Base-by-base conservation (phyloP, 495 filamentous ascomycete genomes). In the Aspergillus campestris region DNA sequence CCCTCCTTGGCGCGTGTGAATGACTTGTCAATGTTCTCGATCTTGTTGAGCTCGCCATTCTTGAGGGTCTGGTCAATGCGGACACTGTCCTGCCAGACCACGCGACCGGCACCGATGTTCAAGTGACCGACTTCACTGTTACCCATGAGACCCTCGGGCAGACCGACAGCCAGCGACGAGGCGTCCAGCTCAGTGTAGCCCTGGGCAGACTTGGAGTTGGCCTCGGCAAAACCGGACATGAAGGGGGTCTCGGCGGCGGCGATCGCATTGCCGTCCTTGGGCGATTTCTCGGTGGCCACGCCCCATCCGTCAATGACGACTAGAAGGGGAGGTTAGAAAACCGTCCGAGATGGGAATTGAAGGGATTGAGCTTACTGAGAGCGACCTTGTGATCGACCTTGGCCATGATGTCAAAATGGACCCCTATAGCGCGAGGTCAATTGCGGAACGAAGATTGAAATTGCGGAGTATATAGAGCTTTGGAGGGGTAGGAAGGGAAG, bases 271-370 rank as follows among this genome's bases (percentile, higher is more conserved):
- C 92, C 92, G 66, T 91, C 61, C 44, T 82, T 79, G 44, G 82
- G 83, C 11, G 87, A 89, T 34, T 83, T 70, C 49, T 82, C 82
- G 59, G 78, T 78, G 53, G 89, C 78, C 51, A 97, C 82, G 62
- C 92, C 92, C 92, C 92, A 98, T 51, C 92, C 92, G 71, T 98
- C 94, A 73, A 97, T 97, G 65, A 95, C 89, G 75, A 97, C 87
- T 86, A 48, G 30, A 50, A 38, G 50, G 29, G 45, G 10, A 11
- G 44, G 37, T 69, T 64, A 64, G 51, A 42, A 30, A 31, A 38
- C 29, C 38, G 31, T 27, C 39, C 49, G 52, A 34, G 52, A 42
- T 12, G 34, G 47, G 44, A 13, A 33, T 27, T 30, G 30, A 18
- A 18, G 33, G 5, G 51, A 29, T 18, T 9, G 48, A 51, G 75